Conservation (phyloP, 805 yeast genomes). For the Metschnikowia sp. region DNA sequence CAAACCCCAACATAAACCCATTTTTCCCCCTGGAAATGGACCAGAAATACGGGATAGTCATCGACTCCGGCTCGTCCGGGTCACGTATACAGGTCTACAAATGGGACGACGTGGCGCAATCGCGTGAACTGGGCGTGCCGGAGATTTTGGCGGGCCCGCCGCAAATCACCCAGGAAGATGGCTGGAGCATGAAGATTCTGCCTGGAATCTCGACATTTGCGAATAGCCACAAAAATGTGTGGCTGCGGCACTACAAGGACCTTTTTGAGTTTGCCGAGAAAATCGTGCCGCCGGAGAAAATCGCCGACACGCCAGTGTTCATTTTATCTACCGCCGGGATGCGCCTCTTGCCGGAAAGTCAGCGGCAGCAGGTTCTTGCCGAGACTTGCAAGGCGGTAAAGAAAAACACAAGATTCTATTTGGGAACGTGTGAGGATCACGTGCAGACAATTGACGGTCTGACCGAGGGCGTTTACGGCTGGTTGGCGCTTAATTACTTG, state of each 20-base stretch:
- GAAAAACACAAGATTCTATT: conserved; percentile 51
- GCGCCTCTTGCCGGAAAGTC: conserved; percentile 64
- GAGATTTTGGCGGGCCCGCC: conserved; percentile 59
- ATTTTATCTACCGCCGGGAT: conserved; percentile 97
- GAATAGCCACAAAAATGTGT: conserved; percentile 49
- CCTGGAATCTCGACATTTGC: conserved; percentile 81
- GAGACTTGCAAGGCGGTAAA: conserved; percentile 59
- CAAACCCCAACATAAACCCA: background rate
- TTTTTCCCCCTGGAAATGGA: conserved; percentile 3
- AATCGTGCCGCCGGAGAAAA: conserved; percentile 62
- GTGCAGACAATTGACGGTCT: conserved; percentile 90
- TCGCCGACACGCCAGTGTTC: conserved; percentile 74
- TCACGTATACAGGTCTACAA: conserved; percentile 80
- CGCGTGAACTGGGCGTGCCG: conserved; percentile 23
- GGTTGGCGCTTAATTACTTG: conserved; percentile 88
- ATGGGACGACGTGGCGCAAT: conserved; percentile 56
- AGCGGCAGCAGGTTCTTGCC: conserved; percentile 51
- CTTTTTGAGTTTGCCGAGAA: conserved; percentile 66
- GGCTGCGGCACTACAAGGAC: conserved; percentile 65
- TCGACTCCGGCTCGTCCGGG: conserved; percentile 96
- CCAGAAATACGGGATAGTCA: conserved; percentile 72
- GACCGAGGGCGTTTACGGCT: conserved; percentile 92
- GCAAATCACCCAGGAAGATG: conserved; percentile 53
- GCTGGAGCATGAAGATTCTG: conserved; percentile 67
- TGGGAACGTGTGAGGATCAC: conserved; percentile 63